A percentile compares a stretch with the other conserved stretches of the same genome.
phyloP scores from a whole-genome alignment of 2,329 filamentous ascomycete genomes.

The Pseudocercospora crystallina region DNA sequence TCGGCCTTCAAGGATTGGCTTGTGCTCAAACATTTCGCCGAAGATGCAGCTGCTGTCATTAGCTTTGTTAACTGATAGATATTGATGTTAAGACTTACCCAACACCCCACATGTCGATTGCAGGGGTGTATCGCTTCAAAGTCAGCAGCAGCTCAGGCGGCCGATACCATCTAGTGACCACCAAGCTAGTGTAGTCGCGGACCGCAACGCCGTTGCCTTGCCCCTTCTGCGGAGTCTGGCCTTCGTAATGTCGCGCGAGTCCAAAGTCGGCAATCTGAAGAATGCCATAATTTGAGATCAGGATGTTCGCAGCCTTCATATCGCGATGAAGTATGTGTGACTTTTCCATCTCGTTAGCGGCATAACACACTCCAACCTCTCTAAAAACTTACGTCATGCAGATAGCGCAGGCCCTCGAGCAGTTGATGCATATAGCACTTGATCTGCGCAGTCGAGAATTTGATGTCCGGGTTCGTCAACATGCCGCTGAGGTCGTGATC shows the following conservation, averaged over 20 bases:
- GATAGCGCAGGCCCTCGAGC: slow-evolving; percentile 81
- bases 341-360: slow-evolving; percentile 13
- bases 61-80: background rate
- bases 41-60: slow-evolving; percentile 75
- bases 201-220: slow-evolving; percentile 79
- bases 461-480: slow-evolving; percentile 88
- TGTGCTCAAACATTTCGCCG: slow-evolving; percentile 93
- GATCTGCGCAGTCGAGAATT: slow-evolving; percentile 84
- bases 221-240: slow-evolving; percentile 72
- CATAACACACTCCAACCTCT: background rate
- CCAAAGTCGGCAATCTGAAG: slow-evolving; percentile 98
- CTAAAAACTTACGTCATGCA: slow-evolving; percentile 65
- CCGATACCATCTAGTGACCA: slow-evolving; percentile 95
- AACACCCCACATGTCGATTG: slow-evolving; percentile 97
- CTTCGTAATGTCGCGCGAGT: slow-evolving; percentile 89
- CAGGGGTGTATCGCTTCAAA: slow-evolving; percentile 88
- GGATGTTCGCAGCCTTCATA: slow-evolving; percentile 97
- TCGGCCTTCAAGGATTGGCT: slow-evolving; percentile 86
- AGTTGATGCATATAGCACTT: slow-evolving; percentile 98
- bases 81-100: slow-evolving; percentile 59
- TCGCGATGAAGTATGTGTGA: slow-evolving; percentile 85
- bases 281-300: slow-evolving; percentile 91
- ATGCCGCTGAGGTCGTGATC: slow-evolving; percentile 97
- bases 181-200: slow-evolving; percentile 91
- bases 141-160: slow-evolving; percentile 90